Conservation (phyloP, 2,329 filamentous ascomycete species). For the Colletotrichum phormii region DNA sequence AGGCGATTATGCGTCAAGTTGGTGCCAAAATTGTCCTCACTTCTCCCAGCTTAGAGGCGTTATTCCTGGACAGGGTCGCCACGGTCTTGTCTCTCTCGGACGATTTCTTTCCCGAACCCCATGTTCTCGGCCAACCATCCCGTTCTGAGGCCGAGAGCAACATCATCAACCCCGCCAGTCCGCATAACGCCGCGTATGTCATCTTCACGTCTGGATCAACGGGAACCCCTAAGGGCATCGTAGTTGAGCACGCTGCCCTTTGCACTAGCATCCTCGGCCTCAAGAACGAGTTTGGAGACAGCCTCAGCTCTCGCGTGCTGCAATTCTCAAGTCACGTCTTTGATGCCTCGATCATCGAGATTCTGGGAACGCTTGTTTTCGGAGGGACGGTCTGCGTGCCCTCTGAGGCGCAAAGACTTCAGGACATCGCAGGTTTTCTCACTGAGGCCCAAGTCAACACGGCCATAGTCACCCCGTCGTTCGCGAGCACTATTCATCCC, state of each 20-base stretch:
- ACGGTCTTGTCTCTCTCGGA: too few species aligned
- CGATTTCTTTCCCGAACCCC: too few species aligned
- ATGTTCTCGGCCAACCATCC: too few species aligned
- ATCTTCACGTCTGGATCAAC: slow-evolving; percentile 55
- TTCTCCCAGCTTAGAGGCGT: too few species aligned
- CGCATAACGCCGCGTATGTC: slow-evolving; percentile 45
- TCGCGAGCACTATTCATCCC: too few species aligned
- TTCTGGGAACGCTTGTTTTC: slow-evolving; percentile 48
- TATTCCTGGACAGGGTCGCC: too few species aligned
- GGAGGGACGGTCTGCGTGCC: slow-evolving; percentile 55
- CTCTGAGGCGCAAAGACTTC: slow-evolving; percentile 52
- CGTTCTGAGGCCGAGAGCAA: too few species aligned
- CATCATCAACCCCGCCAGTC: neutral
- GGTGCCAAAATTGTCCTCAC: neutral
- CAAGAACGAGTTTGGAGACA: slow-evolving; percentile 7
- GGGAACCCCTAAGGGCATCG: slow-evolving; percentile 60
- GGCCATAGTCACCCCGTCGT: too few species aligned
- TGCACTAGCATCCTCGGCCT: slow-evolving; percentile 37
- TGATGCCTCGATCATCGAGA: slow-evolving; percentile 49
- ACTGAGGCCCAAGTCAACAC: too few species aligned
- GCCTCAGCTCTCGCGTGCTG: slow-evolving; percentile 38
- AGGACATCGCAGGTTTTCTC: too few species aligned
- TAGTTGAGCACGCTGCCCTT: slow-evolving; percentile 42
- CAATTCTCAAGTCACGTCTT: slow-evolving; percentile 49
- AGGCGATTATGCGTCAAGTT: neutral